Base-by-base conservation (phyloP, 495 filamentous ascomycete species). In the Oidiodendron maius region DNA sequence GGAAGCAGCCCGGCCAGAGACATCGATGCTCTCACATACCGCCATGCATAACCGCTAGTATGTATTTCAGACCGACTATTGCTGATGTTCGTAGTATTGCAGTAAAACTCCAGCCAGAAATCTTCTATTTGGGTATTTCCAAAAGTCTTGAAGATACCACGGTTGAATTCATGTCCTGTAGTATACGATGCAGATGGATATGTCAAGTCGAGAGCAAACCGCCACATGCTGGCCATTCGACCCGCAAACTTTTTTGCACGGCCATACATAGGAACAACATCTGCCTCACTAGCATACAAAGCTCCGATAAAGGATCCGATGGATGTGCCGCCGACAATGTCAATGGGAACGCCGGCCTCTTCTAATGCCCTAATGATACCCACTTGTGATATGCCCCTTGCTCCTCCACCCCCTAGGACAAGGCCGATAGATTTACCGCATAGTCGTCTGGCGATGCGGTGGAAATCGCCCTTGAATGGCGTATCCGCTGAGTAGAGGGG, bases 21-120 rank as follows among this genome's bases (percentile, higher is more conserved):
- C 93, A 98, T 98, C 8, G 88, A 95, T 3, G 93, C 93, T 18
- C 93, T 78, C 10, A 98, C 83, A 61, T 97, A 97, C 30, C 93
- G 80, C 93, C 93, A 98, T 2, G 91, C 89, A 54, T 97, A 97
- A 4, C 93, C 93, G 24, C 83, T 89, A 1, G 87, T 95, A 66
- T 98, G 93, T 64, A 90, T 88, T 61, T 97, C 90, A 3, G 80
- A 78, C 6, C 90, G 80, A 30, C 83, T 89, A 58, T 90, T 91
- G 68, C 81, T 87, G 68, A 98, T 97, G 58, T 96, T 97, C 21
- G 94, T 97, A 0, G 91, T 96, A 64, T 98, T 98, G 74, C 94
- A 97, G 72, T 97, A 98, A 67, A 90, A 98, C 50, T 95, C 89
- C 13, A 98, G 78, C 93, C 93, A 97, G 62, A 97, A 96, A 62